phyloP scores from a whole-genome alignment of 1,284 basidiomycete genomes.

The Puccinia polysora region DNA sequence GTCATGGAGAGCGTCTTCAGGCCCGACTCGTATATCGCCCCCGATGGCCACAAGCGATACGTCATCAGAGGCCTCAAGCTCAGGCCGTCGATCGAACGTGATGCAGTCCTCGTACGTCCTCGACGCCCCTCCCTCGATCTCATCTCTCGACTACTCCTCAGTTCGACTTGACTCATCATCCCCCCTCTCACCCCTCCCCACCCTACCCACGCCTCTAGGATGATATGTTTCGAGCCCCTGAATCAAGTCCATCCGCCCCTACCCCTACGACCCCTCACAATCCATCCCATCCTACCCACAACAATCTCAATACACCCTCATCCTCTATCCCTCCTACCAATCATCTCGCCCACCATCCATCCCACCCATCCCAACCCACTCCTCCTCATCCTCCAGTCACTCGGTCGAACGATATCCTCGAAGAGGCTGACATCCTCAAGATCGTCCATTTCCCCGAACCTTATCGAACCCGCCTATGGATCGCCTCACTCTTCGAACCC shows the following conservation, averaged over 20 bases:
- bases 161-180: neutral
- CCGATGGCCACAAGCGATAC: slow-evolving; percentile 39
- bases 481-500: slow-evolving; percentile 43
- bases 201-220: slow-evolving; percentile 7
- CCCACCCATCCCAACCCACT: slow-evolving; percentile 15
- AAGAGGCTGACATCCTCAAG: slow-evolving; percentile 39
- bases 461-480: slow-evolving; percentile 44
- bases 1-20: slow-evolving; percentile 44
- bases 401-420: slow-evolving; percentile 25
- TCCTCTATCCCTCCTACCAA: slow-evolving; percentile 21
- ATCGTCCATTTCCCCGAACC: slow-evolving; percentile 43
- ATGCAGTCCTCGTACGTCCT: slow-evolving; percentile 26
- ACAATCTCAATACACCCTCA: slow-evolving; percentile 22
- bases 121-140: neutral
- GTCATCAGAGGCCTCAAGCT: slow-evolving; percentile 43
- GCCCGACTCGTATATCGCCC: slow-evolving; percentile 38
- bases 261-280: slow-evolving; percentile 38
- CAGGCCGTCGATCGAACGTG: slow-evolving; percentile 34
- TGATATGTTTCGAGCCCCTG: slow-evolving; percentile 42
- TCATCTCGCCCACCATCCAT: slow-evolving; percentile 22
- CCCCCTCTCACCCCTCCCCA: neutral
- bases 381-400: neutral
- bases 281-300: slow-evolving; percentile 9
- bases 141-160: neutral
- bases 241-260: slow-evolving; percentile 10